Conservation (phyloP, 768 basidiomycete species). For the Boletus reticulatus region DNA sequence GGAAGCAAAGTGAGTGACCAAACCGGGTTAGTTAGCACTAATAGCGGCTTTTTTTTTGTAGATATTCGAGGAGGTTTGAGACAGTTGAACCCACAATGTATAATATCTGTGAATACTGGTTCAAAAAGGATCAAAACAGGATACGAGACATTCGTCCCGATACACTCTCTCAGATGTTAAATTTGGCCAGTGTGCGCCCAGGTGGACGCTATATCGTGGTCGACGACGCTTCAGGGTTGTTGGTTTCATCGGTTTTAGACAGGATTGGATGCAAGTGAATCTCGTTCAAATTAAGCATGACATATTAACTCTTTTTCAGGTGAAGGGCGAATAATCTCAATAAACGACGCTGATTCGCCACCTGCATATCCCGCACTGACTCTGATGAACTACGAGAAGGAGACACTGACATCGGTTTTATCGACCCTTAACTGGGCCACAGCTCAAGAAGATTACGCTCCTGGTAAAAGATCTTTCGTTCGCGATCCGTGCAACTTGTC, state of each 20-base stretch:
- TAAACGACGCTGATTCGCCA: constrained; percentile 89
- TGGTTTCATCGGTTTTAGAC: constrained; percentile 83
- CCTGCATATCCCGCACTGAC: constrained; percentile 84
- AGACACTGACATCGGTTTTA: constrained; percentile 50
- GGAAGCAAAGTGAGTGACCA: constrained; percentile 79
- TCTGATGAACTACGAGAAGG: constrained; percentile 81
- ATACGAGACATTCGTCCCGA: constrained; percentile 86
- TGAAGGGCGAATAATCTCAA: constrained; percentile 74
- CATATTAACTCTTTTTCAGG: constrained; percentile 42
- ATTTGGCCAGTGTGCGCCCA: constrained; percentile 77
- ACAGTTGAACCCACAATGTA: constrained; percentile 84
- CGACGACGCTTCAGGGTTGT: constrained; percentile 87
- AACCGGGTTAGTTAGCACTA: neutral
- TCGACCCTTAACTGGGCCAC: constrained; percentile 89
- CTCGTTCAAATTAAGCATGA: neutral
- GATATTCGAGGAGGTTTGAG: constrained; percentile 84
- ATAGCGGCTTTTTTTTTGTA: constrained; percentile 30
- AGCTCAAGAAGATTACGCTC: constrained; percentile 70
- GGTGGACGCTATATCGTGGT: constrained; percentile 87
- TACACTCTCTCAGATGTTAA: constrained; percentile 85
- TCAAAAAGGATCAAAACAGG: constrained; percentile 74
- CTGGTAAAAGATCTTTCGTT: constrained; percentile 42
- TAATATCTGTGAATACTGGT: constrained; percentile 90
- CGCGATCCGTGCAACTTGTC: neutral
- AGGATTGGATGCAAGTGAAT: constrained; percentile 70